phyloP scores from a whole-genome alignment of 345 rosid genomes.

The Laguncularia racemosa region DNA sequence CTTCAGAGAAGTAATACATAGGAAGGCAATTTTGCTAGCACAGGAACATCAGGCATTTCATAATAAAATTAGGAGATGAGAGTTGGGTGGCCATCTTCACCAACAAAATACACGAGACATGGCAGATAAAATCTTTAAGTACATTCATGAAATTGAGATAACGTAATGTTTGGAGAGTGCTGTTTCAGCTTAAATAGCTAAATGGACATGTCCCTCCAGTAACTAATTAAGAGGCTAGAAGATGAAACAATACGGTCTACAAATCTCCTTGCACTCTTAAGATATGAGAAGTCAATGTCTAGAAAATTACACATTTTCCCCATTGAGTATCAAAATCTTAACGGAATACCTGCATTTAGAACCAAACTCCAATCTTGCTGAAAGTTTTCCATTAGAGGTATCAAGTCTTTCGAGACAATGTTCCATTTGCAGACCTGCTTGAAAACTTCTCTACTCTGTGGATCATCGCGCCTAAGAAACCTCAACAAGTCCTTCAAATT shows the following conservation, averaged over 20 bases:
- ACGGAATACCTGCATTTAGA: conserved; percentile 55
- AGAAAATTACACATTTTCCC: too few relatives aligned
- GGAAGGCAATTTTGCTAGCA: too few relatives aligned
- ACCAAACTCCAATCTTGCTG: conserved; percentile 59
- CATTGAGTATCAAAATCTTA: too few relatives aligned
- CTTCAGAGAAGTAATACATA: too few relatives aligned
- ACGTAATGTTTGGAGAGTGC: too few relatives aligned
- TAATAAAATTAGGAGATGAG: neutral
- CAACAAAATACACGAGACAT: neutral
- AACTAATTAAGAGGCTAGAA: too few relatives aligned
- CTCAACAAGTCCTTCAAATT: conserved; percentile 74
- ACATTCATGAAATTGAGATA: too few relatives aligned
- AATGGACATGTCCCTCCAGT: too few relatives aligned
- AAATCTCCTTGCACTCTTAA: too few relatives aligned
- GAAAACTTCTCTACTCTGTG: conserved; percentile 70
- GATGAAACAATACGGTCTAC: too few relatives aligned
- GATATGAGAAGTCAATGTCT: too few relatives aligned
- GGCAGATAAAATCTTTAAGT: neutral
- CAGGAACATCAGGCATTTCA: neutral
- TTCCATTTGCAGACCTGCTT: conserved; percentile 91
- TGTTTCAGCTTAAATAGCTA: too few relatives aligned
- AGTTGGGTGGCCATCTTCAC: neutral
- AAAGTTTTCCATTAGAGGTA: conserved; percentile 67
- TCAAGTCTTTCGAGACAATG: conserved; percentile 68
- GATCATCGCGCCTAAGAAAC: conserved; percentile 81